phyloP scores from a whole-genome alignment of 2,329 filamentous ascomycete species.

The Plectosphaerella cucumerina region DNA sequence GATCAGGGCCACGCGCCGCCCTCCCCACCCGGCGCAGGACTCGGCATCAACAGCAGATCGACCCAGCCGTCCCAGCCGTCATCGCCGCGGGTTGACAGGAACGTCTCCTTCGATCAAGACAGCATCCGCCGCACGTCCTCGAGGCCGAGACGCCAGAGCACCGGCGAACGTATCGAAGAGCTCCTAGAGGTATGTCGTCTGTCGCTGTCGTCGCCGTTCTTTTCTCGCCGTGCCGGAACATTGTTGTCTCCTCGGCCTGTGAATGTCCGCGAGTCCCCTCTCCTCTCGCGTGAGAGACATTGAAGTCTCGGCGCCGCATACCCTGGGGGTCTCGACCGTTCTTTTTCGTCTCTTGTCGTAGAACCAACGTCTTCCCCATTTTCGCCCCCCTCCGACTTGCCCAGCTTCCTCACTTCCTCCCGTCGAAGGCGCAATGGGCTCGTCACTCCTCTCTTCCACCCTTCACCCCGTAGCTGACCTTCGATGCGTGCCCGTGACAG shows the following conservation, averaged over 20 bases:
- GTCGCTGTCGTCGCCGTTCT: background rate
- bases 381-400: background rate
- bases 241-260: no score
- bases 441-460: conserved; percentile 2
- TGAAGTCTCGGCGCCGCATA: no score
- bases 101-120: conserved; percentile 8
- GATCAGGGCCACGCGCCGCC: background rate
- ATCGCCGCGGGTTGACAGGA: conserved; percentile 7
- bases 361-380: background rate
- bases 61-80: conserved; percentile 7
- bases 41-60: background rate
- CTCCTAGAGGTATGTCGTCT: conserved; percentile 37
- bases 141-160: conserved; percentile 15
- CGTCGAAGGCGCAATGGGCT: background rate
- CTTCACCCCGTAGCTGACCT: background rate
- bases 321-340: no score
- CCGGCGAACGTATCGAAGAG: conserved; percentile 36
- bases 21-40: conserved; percentile 1
- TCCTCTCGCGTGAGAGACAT: background rate
- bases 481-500: conserved; percentile 18
- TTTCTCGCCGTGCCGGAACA: no score
- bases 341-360: background rate
- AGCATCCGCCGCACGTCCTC: conserved; percentile 6
- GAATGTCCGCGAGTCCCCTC: no score
- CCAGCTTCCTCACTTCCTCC: background rate